These are phyloP conservation scores for Aspergillus amoenus DNA, from an alignment of 2,329 filamentous ascomycete genomes.

Conservation along the genomic window DNA sequence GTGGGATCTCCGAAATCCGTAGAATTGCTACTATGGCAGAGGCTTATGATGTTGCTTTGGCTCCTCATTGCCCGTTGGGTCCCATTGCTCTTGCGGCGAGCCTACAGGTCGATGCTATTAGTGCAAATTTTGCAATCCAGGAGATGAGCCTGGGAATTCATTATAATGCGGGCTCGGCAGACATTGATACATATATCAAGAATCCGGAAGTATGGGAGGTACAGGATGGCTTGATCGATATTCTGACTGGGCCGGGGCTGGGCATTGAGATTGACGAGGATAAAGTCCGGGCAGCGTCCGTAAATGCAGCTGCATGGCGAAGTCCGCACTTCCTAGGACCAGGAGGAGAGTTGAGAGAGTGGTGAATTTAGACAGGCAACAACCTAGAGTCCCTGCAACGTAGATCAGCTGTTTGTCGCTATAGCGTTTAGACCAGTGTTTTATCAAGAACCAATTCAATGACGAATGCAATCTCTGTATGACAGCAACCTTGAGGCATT, in stretches of 20 bases:
- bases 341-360: slow-evolving; percentile 13
- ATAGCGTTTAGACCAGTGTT: not conserved
- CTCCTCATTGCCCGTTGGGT: slow-evolving; percentile 71
- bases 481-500: no score
- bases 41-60: slow-evolving; percentile 70
- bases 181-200: slow-evolving; percentile 66
- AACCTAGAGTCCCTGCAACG: not conserved
- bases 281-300: slow-evolving; percentile 59
- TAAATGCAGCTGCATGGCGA: slow-evolving; percentile 61
- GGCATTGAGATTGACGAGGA: slow-evolving; percentile 73
- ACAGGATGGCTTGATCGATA: slow-evolving; percentile 61
- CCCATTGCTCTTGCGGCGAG: slow-evolving; percentile 73
- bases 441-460: no score
- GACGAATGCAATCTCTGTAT: no score
- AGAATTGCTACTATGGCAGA: slow-evolving; percentile 71
- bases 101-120: slow-evolving; percentile 63
- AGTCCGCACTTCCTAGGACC: slow-evolving; percentile 14
- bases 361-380: not conserved
- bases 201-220: slow-evolving; percentile 66
- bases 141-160: slow-evolving; percentile 80
- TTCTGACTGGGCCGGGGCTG: slow-evolving; percentile 61
- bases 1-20: slow-evolving; percentile 70
- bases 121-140: slow-evolving; percentile 69
- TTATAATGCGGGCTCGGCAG: slow-evolving; percentile 65
- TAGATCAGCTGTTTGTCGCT: not conserved